These are phyloP conservation scores for Thelonectria blattea DNA, from an alignment of 2,329 filamentous ascomycete species.

Conservation along the genomic window DNA sequence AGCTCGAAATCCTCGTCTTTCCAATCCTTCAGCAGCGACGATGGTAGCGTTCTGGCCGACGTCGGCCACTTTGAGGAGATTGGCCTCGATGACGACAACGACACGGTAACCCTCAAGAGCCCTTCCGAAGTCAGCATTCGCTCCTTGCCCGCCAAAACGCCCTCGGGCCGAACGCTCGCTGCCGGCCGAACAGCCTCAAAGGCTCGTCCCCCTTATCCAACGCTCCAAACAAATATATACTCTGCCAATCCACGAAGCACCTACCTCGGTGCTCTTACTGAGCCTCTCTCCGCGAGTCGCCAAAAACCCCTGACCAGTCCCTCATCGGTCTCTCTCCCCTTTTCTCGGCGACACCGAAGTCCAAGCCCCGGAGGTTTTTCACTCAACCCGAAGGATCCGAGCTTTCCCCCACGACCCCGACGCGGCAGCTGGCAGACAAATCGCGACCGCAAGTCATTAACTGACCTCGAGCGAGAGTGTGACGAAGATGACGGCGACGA, in stretches of 20 bases:
- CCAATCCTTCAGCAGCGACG: conserved; percentile 78
- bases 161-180: conserved; percentile 40
- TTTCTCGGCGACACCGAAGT: conserved; percentile 53
- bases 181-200: conserved; percentile 39
- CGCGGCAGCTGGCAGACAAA: conserved; percentile 76
- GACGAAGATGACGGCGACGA: conserved; percentile 78
- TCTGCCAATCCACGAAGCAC: conserved; percentile 59
- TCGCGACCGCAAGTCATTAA: conserved; percentile 67
- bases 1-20: conserved; percentile 92
- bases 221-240: conserved; percentile 53
- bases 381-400: conserved; percentile 52
- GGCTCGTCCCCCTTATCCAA: conserved; percentile 52
- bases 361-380: conserved; percentile 56
- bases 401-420: conserved; percentile 48
- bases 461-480: conserved; percentile 77
- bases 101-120: conserved; percentile 55
- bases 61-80: conserved; percentile 92
- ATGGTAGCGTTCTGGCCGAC: conserved; percentile 72
- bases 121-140: conserved; percentile 52
- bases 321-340: conserved; percentile 47
- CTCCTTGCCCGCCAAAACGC: conserved; percentile 39
- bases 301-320: conserved; percentile 36
- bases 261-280: conserved; percentile 48
- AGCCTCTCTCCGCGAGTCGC: conserved; percentile 41
- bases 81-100: conserved; percentile 74